Conservation (phyloP, 2,329 filamentous ascomycete species). For the Exophiala sp. region DNA sequence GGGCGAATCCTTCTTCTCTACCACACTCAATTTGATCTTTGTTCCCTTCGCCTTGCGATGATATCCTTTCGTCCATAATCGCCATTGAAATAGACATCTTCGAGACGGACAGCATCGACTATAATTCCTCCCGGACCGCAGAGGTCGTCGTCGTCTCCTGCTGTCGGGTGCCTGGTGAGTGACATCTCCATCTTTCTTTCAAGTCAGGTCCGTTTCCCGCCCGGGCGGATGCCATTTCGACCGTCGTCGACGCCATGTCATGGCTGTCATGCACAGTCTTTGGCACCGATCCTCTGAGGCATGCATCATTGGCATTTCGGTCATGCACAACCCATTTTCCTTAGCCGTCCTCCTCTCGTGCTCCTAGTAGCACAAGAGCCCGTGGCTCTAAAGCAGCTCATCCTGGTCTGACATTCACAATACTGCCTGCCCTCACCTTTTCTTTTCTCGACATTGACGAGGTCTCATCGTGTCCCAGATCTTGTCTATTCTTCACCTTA, state of each 20-base stretch:
- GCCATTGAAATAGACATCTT: background rate
- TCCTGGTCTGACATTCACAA: constrained; percentile 19
- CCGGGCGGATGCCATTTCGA: constrained; percentile 3
- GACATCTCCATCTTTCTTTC: constrained; percentile 3
- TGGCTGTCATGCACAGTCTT: constrained; percentile 18
- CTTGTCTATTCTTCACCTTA: constrained; percentile 2
- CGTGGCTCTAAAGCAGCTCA: constrained; percentile 18
- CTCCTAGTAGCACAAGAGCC: constrained; percentile 18
- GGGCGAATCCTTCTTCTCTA: constrained; percentile 7
- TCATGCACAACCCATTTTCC: constrained; percentile 17
- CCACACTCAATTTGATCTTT: constrained; percentile 1
- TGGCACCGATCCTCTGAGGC: constrained; percentile 17
- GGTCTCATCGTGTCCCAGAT: background rate
- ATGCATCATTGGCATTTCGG: constrained; percentile 21
- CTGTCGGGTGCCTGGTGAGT: constrained; percentile 8
- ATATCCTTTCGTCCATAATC: background rate
- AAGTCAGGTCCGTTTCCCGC: constrained; percentile 10
- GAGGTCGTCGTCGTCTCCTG: background rate
- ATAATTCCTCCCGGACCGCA: background rate
- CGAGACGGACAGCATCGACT: background rate
- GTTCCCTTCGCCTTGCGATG: background rate
- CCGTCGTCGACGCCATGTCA: constrained; percentile 16
- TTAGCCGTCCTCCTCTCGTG: constrained; percentile 15
- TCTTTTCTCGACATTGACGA: constrained; percentile 1
- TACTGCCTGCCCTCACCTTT: constrained; percentile 10